These are phyloP conservation scores for Quercus cerris DNA, from an alignment of 306 rosid species.

Conservation along the genomic window DNA sequence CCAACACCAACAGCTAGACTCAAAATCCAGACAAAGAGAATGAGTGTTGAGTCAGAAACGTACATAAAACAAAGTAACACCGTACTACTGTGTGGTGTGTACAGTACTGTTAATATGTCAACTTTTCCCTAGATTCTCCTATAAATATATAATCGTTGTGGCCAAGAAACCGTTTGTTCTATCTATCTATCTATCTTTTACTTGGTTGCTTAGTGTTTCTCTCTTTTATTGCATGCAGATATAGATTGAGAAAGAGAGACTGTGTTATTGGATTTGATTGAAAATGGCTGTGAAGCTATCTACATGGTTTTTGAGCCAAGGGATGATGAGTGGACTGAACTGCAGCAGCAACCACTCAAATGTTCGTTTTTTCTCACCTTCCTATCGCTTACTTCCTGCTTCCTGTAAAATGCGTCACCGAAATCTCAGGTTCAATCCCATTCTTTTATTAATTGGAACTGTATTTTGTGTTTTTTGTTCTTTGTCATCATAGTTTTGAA, in stretches of 20 bases:
- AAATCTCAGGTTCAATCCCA: constrained; percentile 39
- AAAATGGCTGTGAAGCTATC: constrained; percentile 60
- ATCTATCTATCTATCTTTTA: background rate
- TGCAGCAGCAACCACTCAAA: constrained; percentile 25
- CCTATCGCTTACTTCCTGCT: constrained; percentile 38
- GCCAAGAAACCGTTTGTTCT: background rate
- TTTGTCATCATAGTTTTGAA: background rate
- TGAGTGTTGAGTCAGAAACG: no score
- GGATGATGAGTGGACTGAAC: constrained; percentile 33
- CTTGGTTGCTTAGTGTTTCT: background rate
- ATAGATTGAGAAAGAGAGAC: background rate
- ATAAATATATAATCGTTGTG: background rate
- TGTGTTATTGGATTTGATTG: background rate
- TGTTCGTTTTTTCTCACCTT: constrained; percentile 27
- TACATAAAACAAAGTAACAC: no score
- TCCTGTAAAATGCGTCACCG: constrained; percentile 62
- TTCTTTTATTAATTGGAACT: background rate
- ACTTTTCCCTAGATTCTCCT: background rate
- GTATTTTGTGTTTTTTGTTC: background rate
- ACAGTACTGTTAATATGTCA: background rate
- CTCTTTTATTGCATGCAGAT: background rate
- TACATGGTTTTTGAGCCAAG: constrained; percentile 53
- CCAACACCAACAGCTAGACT: background rate
- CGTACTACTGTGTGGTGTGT: no score
- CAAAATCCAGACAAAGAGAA: no score